Base-by-base conservation (phyloP, 495 filamentous ascomycete genomes). In the Penicillium psychrofluorescens region DNA sequence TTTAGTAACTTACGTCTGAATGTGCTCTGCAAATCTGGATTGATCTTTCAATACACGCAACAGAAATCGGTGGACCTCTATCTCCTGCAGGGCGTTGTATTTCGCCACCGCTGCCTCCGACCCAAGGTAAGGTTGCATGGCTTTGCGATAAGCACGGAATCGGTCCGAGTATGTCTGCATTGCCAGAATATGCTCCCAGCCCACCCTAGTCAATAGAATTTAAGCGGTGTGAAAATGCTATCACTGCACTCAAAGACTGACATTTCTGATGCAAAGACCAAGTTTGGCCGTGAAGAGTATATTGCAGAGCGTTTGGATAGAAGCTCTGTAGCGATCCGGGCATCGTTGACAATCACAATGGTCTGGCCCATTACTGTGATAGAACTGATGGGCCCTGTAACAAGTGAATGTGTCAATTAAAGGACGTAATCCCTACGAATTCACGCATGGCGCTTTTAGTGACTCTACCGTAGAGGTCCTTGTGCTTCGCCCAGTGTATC, bases 321-420 rank as follows among this genome's bases (percentile, higher is more conserved):
- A 1, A 78, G 54, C 27, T 77, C 71, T 29, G 64, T 40, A 0
- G 70, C 71, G 2, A 71, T 10, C 8, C 56, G 38, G 9, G 52
- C 44, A 32, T 77, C 70, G 43, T 77, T 68, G 35, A 78, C 40
- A 41, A 78, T 67, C 13, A 78, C 50, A 7, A 78, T 61, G 0
- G 64, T 67, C 44, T 69, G 62, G 8, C 72, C 74, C 16, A 76
- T 39, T 6, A 75, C 55, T 3, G 61, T 73, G 2, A 80, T 41
- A 11, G 74, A 78, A 51, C 72, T 78, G n/a, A 80, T 67, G 0
- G 73, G 70, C 7, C 76, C 59, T 64, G 13, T 10, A 28, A 9
- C 37, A 35, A 32, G 9, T 40, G 43, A 13, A 35, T 35, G 8
- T 4, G 12, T 8, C 1, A 22, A 22, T 22, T 22, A 6, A 22